Evolutionary conservation across 805 yeast species (phyloP).

Genomic region (Diddensiella santjacobensis): DNA sequence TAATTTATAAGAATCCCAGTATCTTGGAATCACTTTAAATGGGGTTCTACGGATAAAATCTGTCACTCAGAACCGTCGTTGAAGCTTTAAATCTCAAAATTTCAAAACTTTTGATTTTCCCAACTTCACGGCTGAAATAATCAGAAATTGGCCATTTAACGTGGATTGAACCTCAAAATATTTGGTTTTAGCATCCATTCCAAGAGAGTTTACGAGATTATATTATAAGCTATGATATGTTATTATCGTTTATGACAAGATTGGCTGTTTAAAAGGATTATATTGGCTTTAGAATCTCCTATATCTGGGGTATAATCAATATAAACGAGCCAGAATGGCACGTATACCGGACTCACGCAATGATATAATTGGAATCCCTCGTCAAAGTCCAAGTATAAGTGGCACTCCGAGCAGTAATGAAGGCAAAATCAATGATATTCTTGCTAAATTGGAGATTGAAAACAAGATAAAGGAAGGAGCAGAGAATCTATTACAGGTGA

Average conservation of each 20-base stretch:
- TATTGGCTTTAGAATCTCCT: not conserved
- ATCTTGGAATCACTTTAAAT: too few relatives aligned
- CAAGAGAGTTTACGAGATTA: too few relatives aligned
- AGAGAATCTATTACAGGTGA: constrained; percentile 34
- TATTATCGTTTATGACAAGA: not conserved
- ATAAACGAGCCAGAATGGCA: not conserved
- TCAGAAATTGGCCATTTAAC: too few relatives aligned
- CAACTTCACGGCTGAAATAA: too few relatives aligned
- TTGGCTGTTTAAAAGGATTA: not conserved
- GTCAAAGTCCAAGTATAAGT: constrained; percentile 12
- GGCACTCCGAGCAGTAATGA: constrained; percentile 5
- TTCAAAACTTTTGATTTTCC: too few relatives aligned
- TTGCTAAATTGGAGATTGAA: constrained; percentile 35
- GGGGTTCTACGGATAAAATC: too few relatives aligned
- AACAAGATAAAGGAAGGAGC: constrained; percentile 37
- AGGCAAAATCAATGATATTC: constrained; percentile 25
- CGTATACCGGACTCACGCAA: constrained; percentile 4
- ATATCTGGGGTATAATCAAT: not conserved
- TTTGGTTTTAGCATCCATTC: too few relatives aligned
- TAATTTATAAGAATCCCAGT: too few relatives aligned
- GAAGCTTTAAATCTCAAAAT: too few relatives aligned
- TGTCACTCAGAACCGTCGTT: too few relatives aligned
- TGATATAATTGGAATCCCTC: constrained; percentile 18
- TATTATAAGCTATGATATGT: not conserved
- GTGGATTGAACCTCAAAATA: too few relatives aligned